Base-by-base conservation (phyloP, 352 stramenopile genomes). In the Globisporangium solare region DNA sequence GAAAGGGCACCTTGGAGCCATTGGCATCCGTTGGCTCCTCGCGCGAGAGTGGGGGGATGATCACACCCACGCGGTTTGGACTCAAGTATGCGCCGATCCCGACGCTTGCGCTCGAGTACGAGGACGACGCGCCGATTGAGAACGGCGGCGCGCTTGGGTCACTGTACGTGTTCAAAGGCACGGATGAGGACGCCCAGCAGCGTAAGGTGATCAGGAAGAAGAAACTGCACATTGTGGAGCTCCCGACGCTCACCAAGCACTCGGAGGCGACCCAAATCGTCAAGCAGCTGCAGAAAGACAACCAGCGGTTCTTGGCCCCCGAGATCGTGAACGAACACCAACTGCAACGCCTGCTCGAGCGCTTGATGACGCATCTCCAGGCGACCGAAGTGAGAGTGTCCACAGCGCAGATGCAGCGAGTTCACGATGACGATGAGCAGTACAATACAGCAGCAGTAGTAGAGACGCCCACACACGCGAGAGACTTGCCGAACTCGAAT, bases 61-160 rank as follows among this genome's bases (percentile, higher is more conserved):
- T 92, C 75, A 73, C 78, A 7, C 82, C 84, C 46, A 92, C 70
- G 21, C 76, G 84, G 51, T 86, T 94, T 47, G 84, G 84, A 0
- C 74, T 94, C 70, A 94, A 94, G 74, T 94, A 83, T 63, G 68
- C 71, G 53, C 84, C 84, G 10, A 73, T 91, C 45, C 82, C 84
- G 52, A 94, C 84, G 35, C 65, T 94, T 1, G 78, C 84, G 31
- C 72, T 94, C 39, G 84, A 94, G 66, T 94, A 94, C 47, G 82
- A 94, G 48, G 79, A 88, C 46, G 72, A 87, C 59, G 39, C 78
- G 7, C 61, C 56, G 21, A 52, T 51, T 13, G 54, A 74, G 21
- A 67, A 77, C 31, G 74, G 82, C 58, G 67, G 51, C 21, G 39
- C 63, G 27, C 27, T 35, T 35, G 27, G 27, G 10, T 92, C 81